Evolutionary conservation across 2,329 filamentous ascomycete genomes (phyloP), one percentile per base, ranked within the genome.

Genomic region (Colletotrichum nymphaeae): DNA sequence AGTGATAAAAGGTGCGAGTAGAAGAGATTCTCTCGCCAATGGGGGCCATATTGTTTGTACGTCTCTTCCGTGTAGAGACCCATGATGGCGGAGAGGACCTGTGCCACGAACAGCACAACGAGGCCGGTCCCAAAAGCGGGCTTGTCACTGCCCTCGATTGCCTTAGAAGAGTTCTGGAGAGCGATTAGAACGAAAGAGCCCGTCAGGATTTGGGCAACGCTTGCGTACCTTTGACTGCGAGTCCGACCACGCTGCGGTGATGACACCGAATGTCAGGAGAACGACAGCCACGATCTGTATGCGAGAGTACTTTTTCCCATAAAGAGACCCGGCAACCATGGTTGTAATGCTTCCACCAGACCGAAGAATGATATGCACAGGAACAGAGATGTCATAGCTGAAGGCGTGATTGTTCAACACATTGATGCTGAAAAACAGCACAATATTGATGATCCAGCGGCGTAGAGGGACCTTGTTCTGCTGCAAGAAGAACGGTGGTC

Each of bases 401-500:
- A 99, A 99, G 7, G 96, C 97, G 87, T 96, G 96, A 79, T 99
- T 99, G 84, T 99, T 99, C 80, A 99, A 85, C 71, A 98, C 91
- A 79, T 98, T 99, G 84, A 99, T 97, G 75, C 90, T 90, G 81
- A 97, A 97, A 84, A 98, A 98, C 77, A 98, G 90, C 4, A 93
- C 86, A 55, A 98, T 98, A 80, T 97, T 98, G 79, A 96, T 87
- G 63, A 94, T 80, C 95, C 97, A 98, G 80, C 94, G 93, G 60
- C 88, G 88, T 67, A 98, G 86, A 0, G 97, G 97, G 4, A 98
- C 94, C 64, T 91, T 91, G 76, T 95, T 95, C 22, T 90, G 90
- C 69, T 90, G 91, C 57, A 98, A 83, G 78, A 94, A 96, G 75
- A 95, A 90, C 0, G 93, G 92, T 9, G 90, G 90, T 67, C 90